Conservation (phyloP, 2,329 filamentous ascomycete species). For the Byssoonygena ceratinophila region DNA sequence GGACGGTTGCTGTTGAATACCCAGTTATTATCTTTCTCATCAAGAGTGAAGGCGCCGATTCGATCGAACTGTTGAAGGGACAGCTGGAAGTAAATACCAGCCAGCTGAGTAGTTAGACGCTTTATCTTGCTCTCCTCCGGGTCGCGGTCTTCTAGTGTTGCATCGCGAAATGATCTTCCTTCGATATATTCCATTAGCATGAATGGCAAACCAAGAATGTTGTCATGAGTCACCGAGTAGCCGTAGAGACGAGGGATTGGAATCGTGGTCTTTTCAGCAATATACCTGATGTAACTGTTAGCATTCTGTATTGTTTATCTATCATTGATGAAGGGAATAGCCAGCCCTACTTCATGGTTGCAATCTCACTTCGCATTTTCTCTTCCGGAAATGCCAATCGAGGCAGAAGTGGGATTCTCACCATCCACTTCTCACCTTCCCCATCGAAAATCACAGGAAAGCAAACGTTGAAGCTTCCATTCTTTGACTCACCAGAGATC, state of each 20-base stretch:
- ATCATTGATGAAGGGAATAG: not conserved
- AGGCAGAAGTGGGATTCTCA: not conserved
- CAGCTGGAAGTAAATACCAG: constrained; percentile 8
- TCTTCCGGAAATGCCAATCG: not conserved
- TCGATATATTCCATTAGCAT: constrained; percentile 11
- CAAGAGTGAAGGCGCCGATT: constrained; percentile 8
- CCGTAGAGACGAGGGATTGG: constrained; percentile 16
- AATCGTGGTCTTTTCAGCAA: constrained; percentile 18
- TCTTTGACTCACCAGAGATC: constrained; percentile 10
- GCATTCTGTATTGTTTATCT: not conserved
- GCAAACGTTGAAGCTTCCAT: constrained; percentile 14
- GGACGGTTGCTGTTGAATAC: constrained; percentile 9
- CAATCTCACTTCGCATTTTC: constrained; percentile 2
- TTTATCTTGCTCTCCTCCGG: not conserved
- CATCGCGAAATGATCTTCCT: constrained; percentile 6
- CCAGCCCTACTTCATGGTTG: constrained; percentile 11
- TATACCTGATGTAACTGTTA: constrained; percentile 11
- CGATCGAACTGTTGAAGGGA: constrained; percentile 9
- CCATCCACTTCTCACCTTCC: constrained; percentile 9
- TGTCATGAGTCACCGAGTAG: constrained; percentile 12
- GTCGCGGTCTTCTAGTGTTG: not conserved
- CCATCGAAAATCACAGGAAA: constrained; percentile 12
- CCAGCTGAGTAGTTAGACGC: constrained; percentile 4
- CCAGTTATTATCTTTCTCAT: constrained; percentile 9
- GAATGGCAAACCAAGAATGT: constrained; percentile 12